Base-by-base conservation (phyloP, 257 asterid species). In the Nicotiana otophora region DNA sequence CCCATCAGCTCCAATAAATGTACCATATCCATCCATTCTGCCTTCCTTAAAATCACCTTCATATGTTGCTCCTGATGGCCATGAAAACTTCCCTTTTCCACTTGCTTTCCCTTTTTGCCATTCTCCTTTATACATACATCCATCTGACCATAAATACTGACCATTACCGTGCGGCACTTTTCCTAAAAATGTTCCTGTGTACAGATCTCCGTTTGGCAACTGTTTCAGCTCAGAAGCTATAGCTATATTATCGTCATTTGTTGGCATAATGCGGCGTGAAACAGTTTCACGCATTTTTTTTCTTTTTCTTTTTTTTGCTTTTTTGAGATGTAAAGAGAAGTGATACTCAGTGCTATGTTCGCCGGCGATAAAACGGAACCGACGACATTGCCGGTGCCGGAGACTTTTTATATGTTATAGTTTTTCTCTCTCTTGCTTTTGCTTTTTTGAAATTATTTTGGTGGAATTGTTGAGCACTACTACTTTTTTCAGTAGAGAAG, bases 61-160 rank as follows among this genome's bases (percentile, higher is more conserved):
- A 54, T 82, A 82, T 10, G 81, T 82, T 4, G 81, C 84, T 1
- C 84, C 84, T 3, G 84, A 82, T 2, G 84, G 84, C 84, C 84
- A 82, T 2, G 84, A 82, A 82, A 82, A 82, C 53, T 70, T 82
- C 20, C 84, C 84, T 70, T 77, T 82, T 9, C 84, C 84, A 63
- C 30, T 70, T 0, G 84, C 84, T 33, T 70, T 82, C 46, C 84
- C 84, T 55, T 26, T 60, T 36, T 11, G 72, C 84, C 84, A 82
- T 12, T 82, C 84, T 5, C 84, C 84, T 36, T 72, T 81, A 63
- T 82, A 82, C 84, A 82, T 82, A 82, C 84, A 82, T 12, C 84
- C 84, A 48, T 82, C 84, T 17, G 74, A 61, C 84, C 84, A 82
- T 34, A 82, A 70, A 67, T 69, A 82, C 51, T 82, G 72, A 30